Conservation (phyloP, 2,329 filamentous ascomycete genomes). For the Clonostachys byssicola region DNA sequence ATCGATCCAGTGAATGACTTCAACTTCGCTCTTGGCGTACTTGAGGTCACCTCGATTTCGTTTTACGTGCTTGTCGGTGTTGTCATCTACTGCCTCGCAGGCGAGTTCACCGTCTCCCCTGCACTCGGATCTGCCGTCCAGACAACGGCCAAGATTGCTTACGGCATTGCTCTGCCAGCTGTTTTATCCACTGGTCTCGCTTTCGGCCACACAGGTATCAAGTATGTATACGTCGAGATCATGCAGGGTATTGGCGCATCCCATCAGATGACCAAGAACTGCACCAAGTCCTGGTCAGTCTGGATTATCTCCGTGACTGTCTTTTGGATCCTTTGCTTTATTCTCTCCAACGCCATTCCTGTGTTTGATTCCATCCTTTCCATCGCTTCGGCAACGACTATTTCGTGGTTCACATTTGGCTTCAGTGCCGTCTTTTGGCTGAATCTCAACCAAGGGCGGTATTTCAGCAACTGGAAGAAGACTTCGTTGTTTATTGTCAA, state of each 20-base stretch:
- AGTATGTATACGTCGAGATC: constrained; percentile 23
- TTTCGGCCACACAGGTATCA: constrained; percentile 24
- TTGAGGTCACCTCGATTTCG: constrained; percentile 21
- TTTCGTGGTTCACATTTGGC: constrained; percentile 29
- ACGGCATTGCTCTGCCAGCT: constrained; percentile 20
- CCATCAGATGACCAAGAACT: constrained; percentile 22
- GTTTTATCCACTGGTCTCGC: constrained; percentile 20
- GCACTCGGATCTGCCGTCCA: constrained; percentile 23
- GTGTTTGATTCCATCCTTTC: constrained; percentile 29
- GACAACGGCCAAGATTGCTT: constrained; percentile 22
- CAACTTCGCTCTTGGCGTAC: constrained; percentile 17
- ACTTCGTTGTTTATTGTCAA: constrained; percentile 18
- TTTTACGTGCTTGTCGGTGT: constrained; percentile 24
- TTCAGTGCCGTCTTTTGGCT: constrained; percentile 27
- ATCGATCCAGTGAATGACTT: constrained; percentile 21
- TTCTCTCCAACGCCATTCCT: constrained; percentile 27
- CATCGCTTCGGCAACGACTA: constrained; percentile 25
- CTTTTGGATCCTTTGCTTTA: constrained; percentile 25
- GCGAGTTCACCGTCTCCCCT: constrained; percentile 21
- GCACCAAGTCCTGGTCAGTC: constrained; percentile 22
- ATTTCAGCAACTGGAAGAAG: constrained; percentile 19
- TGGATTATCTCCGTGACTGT: constrained; percentile 24
- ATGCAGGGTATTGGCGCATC: constrained; percentile 19
- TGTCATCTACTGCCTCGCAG: constrained; percentile 20
- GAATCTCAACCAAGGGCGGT: constrained; percentile 24